Evolutionary conservation across 371 early-diverging fungal species (phyloP).

Genomic region (Batrachochytrium dendrobatidis): DNA sequence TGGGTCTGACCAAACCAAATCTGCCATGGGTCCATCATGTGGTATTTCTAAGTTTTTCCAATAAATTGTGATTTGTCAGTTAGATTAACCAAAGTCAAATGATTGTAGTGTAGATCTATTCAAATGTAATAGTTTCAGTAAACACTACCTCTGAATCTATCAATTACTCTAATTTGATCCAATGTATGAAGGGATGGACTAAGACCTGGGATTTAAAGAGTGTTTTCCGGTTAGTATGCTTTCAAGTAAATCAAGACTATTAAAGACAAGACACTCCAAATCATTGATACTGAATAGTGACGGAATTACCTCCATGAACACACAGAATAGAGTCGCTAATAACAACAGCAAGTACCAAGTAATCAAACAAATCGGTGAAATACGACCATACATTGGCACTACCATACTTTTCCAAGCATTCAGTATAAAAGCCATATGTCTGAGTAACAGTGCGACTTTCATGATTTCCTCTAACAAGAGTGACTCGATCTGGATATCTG

Average conservation of each 20-base stretch:
- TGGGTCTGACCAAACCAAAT: constrained; percentile 98
- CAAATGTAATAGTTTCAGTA: background rate
- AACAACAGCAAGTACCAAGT: constrained; percentile 80
- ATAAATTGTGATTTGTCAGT: background rate
- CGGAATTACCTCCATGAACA: background rate
- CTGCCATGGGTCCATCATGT: constrained; percentile 97
- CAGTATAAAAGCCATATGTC: constrained; percentile 96
- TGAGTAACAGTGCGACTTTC: constrained; percentile 89
- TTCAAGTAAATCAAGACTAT: background rate
- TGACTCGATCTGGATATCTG: constrained; percentile 86
- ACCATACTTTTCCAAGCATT: constrained; percentile 88
- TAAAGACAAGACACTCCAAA: background rate
- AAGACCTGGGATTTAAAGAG: constrained; percentile 68
- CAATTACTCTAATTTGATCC: constrained; percentile 86
- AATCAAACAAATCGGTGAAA: constrained; percentile 95
- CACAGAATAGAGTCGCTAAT: constrained; percentile 82
- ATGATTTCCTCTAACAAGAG: constrained; percentile 95
- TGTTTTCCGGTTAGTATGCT: no score
- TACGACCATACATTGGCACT: constrained; percentile 81
- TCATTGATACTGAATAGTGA: background rate
- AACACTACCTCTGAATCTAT: constrained; percentile 72
- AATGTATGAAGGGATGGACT: constrained; percentile 86
- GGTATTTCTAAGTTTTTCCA: constrained; percentile 73
- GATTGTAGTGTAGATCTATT: background rate
- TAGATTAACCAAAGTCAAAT: background rate